Evolutionary conservation across 139 green algal species (phyloP), one percentile per base, ranked within the genome.

Genomic region (Penium margaritaceum): DNA sequence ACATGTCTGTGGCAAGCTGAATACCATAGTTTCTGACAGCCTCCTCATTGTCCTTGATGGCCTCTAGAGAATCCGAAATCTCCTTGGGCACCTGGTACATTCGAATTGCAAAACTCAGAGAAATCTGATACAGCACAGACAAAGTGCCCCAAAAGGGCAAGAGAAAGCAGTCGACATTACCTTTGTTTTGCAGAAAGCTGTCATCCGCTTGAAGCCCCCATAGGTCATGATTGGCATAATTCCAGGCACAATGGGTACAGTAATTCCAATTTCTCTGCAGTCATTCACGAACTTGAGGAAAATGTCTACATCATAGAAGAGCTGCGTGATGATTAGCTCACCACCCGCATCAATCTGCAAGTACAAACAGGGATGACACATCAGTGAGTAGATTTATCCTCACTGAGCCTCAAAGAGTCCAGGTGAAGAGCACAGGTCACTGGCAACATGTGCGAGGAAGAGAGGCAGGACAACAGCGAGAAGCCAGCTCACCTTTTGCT

Each of bases 141-240:
- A 32, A 21, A 58, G 1, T 1, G 21, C 27, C 46, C 0, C 46
- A 71, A 39, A 19, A 62, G 34, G 63, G 2, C 12, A 37, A 5
- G 46, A 39, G 33, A 1, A 5, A 29, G 27, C 27, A 43, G 5
- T 66, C 29, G 27, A 7, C 53, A 68, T 29, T 35, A 74, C 74
- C 62, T 86, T 78, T 2, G 91, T 96, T 81, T 97, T 96, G 88
- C 92, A 96, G 87, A 97, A 96, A 70, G 81, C 78, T 51, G 93
- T 98, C 93, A 98, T 98, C 76, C 93, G 86, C 85, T 96, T 95
- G 88, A 98, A 98, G 61, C 93, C 93, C 35, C 86, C 87, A 62
- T 98, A 96, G 0, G 87, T 94, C 85, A 93, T 92, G 85, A 98
- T 91, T 73, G 93, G 93, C 93, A 98, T 98, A 77, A 98, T 95